phyloP scores from a whole-genome alignment of 106 monocot species.

The Dendrobium huoshanense region DNA sequence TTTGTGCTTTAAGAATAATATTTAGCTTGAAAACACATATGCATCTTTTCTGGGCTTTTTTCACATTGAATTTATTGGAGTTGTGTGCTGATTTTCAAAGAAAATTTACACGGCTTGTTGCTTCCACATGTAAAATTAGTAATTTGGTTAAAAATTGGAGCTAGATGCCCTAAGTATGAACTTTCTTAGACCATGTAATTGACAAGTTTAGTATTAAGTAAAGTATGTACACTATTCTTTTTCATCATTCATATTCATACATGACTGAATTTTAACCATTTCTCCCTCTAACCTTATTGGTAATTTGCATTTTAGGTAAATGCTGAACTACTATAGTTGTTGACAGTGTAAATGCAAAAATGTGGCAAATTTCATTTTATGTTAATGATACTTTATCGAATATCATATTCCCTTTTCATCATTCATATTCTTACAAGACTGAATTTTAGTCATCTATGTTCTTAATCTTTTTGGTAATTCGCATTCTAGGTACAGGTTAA shows the following conservation, averaged over 20 bases:
- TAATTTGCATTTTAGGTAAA: background rate
- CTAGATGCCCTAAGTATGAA: background rate
- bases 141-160: background rate
- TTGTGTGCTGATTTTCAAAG: background rate
- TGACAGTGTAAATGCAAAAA: background rate
- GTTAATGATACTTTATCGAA: background rate
- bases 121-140: background rate
- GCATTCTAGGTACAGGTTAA: background rate
- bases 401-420: conserved; percentile 6
- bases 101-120: background rate
- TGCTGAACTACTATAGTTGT: background rate
- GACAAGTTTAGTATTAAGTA: background rate
- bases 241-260: conserved; percentile 1
- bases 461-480: conserved; percentile 1
- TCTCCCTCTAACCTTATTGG: background rate
- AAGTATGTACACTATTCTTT: too few species aligned
- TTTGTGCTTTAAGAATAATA: background rate
- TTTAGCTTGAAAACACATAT: background rate
- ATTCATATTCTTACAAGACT: background rate
- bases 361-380: background rate
- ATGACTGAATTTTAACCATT: background rate
- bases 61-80: background rate
- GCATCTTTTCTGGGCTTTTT: background rate
- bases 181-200: background rate
- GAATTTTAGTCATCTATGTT: background rate